These are phyloP conservation scores for Jatropha curcas DNA, from an alignment of 345 rosid genomes.

Conservation along the genomic window DNA sequence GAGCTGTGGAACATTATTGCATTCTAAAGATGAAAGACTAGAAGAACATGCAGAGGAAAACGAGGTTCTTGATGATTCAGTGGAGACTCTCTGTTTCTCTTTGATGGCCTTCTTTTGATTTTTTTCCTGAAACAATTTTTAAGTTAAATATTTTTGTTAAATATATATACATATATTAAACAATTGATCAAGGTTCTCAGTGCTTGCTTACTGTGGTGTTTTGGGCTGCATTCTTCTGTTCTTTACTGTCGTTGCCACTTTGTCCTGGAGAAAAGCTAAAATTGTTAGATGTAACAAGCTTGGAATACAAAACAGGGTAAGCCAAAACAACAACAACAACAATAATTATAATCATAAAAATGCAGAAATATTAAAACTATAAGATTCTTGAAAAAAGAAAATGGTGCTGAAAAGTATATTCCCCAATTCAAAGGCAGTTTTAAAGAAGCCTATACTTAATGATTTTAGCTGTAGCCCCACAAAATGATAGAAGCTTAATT, in stretches of 20 bases:
- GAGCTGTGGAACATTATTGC: constrained; percentile 47
- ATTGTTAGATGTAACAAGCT: constrained; percentile 17
- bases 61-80: constrained; percentile 70
- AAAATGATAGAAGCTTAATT: background rate
- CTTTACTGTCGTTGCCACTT: constrained; percentile 36
- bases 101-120: constrained; percentile 44
- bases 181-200: background rate
- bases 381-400: no score
- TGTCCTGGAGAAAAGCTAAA: constrained; percentile 43
- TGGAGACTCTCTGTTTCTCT: constrained; percentile 56
- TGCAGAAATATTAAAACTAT: background rate
- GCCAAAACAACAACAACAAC: no score
- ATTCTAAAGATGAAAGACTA: constrained; percentile 64
- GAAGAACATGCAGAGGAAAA: constrained; percentile 80
- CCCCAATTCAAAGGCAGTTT: no score
- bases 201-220: constrained; percentile 49
- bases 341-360: no score
- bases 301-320: background rate
- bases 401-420: no score
- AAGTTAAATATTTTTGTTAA: constrained; percentile 8
- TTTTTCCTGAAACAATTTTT: constrained; percentile 62
- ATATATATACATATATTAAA: background rate
- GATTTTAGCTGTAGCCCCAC: background rate
- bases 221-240: constrained; percentile 33
- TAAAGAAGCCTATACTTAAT: no score